These are phyloP conservation scores for Trichoderma endophyticum DNA, from an alignment of 2,329 filamentous ascomycete species.

Conservation along the genomic window DNA sequence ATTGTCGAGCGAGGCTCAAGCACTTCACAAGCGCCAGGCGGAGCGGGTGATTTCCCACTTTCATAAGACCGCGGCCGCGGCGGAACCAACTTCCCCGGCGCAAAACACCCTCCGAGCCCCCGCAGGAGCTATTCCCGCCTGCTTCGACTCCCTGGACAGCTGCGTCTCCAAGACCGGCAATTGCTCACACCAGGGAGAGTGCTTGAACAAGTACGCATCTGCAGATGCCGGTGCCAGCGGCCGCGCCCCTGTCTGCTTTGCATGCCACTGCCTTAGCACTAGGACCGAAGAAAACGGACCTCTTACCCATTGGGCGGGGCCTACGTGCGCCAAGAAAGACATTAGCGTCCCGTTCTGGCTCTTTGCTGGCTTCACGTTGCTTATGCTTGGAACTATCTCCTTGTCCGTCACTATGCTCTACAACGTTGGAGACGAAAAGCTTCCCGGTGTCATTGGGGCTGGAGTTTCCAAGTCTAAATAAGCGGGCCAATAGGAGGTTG, in stretches of 20 bases:
- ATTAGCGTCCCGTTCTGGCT: conserved; percentile 87
- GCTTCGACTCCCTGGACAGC: conserved; percentile 66
- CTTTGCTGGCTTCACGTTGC: conserved; percentile 69
- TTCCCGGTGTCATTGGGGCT: conserved; percentile 94
- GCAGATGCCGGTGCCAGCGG: conserved; percentile 41
- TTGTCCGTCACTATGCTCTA: conserved; percentile 77
- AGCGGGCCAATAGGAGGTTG: background rate
- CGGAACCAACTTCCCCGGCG: conserved; percentile 27
- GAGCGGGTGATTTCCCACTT: conserved; percentile 46
- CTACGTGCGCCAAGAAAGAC: conserved; percentile 87
- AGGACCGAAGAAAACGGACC: conserved; percentile 50
- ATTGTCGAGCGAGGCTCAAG: conserved; percentile 35
- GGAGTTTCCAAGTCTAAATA: conserved; percentile 73
- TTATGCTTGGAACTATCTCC: conserved; percentile 63
- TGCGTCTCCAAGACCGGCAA: conserved; percentile 69
- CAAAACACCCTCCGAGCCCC: conserved; percentile 36
- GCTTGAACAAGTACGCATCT: conserved; percentile 62
- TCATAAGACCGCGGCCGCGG: conserved; percentile 28
- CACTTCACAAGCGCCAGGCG: conserved; percentile 47
- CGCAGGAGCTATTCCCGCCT: conserved; percentile 58
- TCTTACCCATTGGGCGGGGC: conserved; percentile 76
- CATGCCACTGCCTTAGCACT: conserved; percentile 70
- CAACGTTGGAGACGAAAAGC: conserved; percentile 77
- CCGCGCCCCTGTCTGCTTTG: conserved; percentile 60
- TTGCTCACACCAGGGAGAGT: conserved; percentile 80